Conservation (phyloP, 192 early-diverging fungal species). For the Coemansia sp. region DNA sequence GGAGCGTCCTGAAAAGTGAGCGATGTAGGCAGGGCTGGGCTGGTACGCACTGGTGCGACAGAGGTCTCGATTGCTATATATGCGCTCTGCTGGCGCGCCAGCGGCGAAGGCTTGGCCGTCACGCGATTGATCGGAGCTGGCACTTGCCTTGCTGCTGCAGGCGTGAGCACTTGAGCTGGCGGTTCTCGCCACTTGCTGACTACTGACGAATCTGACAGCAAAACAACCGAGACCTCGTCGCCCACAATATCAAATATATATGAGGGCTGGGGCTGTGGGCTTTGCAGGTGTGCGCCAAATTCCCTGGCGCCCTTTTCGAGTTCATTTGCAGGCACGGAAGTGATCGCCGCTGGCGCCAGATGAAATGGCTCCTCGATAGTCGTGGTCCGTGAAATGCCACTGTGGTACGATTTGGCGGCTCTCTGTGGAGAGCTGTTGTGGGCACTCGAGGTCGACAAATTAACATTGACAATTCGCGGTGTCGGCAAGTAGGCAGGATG, state of each 20-base stretch:
- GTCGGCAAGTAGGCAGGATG: background rate
- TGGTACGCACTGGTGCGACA: background rate
- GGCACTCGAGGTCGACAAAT: too few relatives aligned
- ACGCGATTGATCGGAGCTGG: background rate
- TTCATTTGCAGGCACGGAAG: background rate
- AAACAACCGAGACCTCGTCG: conserved; percentile 8
- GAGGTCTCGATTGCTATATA: background rate
- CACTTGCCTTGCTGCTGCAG: background rate
- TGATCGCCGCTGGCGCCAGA: background rate
- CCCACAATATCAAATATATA: conserved; percentile 20
- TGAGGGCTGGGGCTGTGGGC: background rate
- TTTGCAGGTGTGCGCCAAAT: background rate
- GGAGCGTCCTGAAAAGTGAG: background rate
- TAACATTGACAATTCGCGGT: background rate
- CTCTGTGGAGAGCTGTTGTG: background rate
- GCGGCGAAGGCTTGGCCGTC: background rate
- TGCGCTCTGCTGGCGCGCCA: background rate
- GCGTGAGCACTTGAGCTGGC: background rate
- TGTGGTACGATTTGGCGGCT: background rate
- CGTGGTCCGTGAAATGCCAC: background rate
- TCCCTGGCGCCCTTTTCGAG: background rate
- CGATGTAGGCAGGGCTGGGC: background rate
- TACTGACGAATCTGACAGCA: background rate
- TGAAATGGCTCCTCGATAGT: conserved; percentile 1
- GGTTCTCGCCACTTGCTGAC: conserved; percentile 1